Percentiles rank a stretch among this genome's conserved stretches.
Conservation (phyloP, 495 filamentous ascomycete genomes). For the Hypoxylon intermedium region DNA sequence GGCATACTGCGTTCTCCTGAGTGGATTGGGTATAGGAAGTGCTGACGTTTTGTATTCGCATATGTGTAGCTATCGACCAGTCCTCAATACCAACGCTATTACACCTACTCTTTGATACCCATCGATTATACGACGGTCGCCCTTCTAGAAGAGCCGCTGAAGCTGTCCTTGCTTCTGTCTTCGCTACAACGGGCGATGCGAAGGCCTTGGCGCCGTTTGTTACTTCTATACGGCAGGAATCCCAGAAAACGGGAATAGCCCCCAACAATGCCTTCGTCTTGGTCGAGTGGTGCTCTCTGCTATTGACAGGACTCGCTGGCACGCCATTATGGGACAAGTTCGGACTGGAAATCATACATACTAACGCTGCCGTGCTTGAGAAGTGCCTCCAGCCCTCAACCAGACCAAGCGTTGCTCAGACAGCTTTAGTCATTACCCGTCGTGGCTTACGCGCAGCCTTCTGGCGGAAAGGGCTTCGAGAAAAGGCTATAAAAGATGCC, state of each 20-base stretch:
- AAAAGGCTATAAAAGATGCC: conserved; percentile 66
- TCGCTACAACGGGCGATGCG: conserved; percentile 56
- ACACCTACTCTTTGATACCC: conserved; percentile 79
- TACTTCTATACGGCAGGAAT: conserved; percentile 65
- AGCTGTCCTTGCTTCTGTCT: conserved; percentile 71
- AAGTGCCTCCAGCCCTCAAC: conserved; percentile 71
- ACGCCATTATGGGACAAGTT: conserved; percentile 67
- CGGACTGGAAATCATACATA: conserved; percentile 66
- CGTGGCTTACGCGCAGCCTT: conserved; percentile 76
- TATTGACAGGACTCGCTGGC: conserved; percentile 67
- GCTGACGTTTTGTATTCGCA: conserved; percentile 13
- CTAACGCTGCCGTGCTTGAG: conserved; percentile 73
- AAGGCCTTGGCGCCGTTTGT: conserved; percentile 67
- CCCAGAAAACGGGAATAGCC: conserved; percentile 75
- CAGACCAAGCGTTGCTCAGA: conserved; percentile 64
- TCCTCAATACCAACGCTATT: conserved; percentile 56
- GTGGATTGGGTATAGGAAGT: neutral
- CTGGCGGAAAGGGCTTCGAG: conserved; percentile 60
- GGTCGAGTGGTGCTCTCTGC: conserved; percentile 82
- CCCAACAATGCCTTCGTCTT: conserved; percentile 84
- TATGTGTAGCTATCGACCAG: conserved; percentile 50
- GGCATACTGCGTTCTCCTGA: conserved; percentile 4
- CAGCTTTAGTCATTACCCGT: conserved; percentile 74
- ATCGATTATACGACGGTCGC: conserved; percentile 86
- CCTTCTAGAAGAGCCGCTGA: conserved; percentile 81